Evolutionary conservation across 2,329 filamentous ascomycete genomes (phyloP).

Genomic region (Helotiales sp.): DNA sequence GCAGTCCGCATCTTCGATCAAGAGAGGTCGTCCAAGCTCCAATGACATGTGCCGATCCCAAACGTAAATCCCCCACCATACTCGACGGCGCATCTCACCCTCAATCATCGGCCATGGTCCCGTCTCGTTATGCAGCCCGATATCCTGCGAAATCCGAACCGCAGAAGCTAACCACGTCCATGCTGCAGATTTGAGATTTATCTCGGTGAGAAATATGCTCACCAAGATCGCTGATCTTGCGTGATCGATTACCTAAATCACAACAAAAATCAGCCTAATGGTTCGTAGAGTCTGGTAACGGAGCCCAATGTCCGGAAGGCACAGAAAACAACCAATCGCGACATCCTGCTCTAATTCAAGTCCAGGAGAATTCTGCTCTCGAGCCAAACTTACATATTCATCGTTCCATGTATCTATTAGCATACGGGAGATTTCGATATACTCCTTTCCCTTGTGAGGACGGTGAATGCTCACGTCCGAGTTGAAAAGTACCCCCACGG

Average conservation of each 20-base stretch:
- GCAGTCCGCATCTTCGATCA: conserved; percentile 89
- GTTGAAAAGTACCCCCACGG: conserved; percentile 79
- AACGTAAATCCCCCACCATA: conserved; percentile 95
- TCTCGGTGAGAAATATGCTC: conserved; percentile 81
- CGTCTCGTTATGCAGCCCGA: conserved; percentile 79
- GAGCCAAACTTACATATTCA: conserved; percentile 56
- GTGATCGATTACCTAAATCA: conserved; percentile 62
- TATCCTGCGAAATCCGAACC: conserved; percentile 79
- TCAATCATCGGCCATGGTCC: conserved; percentile 77
- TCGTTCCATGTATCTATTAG: conserved; percentile 84
- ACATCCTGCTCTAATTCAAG: neutral
- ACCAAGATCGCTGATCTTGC: conserved; percentile 74
- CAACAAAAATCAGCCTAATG: neutral
- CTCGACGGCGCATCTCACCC: conserved; percentile 80
- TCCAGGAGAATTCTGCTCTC: no score
- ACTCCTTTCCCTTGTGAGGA: conserved; percentile 64
- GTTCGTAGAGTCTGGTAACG: neutral
- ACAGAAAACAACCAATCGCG: neutral
- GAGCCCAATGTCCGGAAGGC: neutral
- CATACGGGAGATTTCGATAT: conserved; percentile 72
- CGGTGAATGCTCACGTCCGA: conserved; percentile 58
- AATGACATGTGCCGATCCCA: conserved; percentile 82
- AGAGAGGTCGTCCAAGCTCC: conserved; percentile 78
- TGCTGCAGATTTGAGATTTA: conserved; percentile 83
- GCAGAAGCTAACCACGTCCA: conserved; percentile 86